Evolutionary conservation across 2,329 filamentous ascomycete genomes (phyloP), one percentile per base, ranked within the genome.

Genomic region (Pseudogymnoascus sp.): DNA sequence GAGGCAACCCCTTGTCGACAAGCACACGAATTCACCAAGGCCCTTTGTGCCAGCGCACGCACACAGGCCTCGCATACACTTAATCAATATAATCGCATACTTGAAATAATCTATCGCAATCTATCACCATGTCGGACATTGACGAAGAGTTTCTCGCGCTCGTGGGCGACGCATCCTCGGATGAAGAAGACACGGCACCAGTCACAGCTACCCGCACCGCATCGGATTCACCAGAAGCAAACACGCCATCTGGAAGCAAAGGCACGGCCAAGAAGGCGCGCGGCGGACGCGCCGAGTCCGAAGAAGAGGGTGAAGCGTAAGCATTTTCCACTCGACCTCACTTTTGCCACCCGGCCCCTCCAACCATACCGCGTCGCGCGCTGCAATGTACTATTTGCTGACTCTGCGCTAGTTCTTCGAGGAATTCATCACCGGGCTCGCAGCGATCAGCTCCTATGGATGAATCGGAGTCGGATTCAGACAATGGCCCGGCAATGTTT

Each of bases 61-160:
- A 50, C 44, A 29, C 44, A 50, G 44, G 44, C 44, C 21, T 50
- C 14, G 14, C 13, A 50, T 29, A 50, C 13, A 14, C 44, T 6
- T 2, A 29, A 50, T 29, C 3, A 42, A 29, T 7, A 29, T 14
- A 50, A 50, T 50, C 44, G 24, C 44, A 50, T 50, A 50, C 21
- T 50, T 50, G 21, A 29, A 50, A 50, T 4, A 14, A 50, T 19
- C 19, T 44, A 38, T 26, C 24, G 42, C 37, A 50, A 50, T 50
- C 40, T 42, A 65, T 31, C 67, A 82, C 68, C 71, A 96, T 96
- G 92, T 89, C 90, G 63, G 90, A 93, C 73, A 84, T 97, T 69
- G 93, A 97, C 74, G 92, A 93, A 71, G 93, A 97, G 79, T 87
- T 97, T 68, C 88, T 97, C 68, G 93, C 91, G 72, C 86, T 97